Percentiles rank a stretch among this genome's conserved stretches.
Conservation (phyloP, 495 filamentous ascomycete species). For the Thermochaetoides thermophila region DNA sequence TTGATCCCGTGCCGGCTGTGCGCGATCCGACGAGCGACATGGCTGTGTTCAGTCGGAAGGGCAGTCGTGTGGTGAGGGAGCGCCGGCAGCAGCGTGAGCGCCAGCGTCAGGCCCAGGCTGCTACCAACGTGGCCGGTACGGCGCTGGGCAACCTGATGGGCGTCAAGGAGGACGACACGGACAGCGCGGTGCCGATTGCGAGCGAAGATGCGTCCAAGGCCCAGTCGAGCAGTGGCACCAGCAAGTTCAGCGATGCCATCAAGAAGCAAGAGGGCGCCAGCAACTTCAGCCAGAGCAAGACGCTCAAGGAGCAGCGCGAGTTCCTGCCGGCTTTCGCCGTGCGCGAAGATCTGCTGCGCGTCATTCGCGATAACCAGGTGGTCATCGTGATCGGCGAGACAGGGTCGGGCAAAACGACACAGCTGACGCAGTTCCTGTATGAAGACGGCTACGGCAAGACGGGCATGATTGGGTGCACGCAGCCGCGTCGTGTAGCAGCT, state of each 20-base stretch:
- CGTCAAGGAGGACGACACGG: slow-evolving; percentile 84
- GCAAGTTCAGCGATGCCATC: slow-evolving; percentile 82
- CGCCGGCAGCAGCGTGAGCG: slow-evolving; percentile 82
- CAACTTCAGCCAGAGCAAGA: slow-evolving; percentile 84
- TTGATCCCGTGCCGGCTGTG: slow-evolving; percentile 89
- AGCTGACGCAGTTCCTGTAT: slow-evolving; percentile 87
- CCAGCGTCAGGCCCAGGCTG: slow-evolving; percentile 88
- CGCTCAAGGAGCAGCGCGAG: slow-evolving; percentile 80
- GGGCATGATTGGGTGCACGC: slow-evolving; percentile 90
- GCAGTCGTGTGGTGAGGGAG: slow-evolving; percentile 85
- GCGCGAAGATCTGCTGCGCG: slow-evolving; percentile 81
- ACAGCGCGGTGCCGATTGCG: slow-evolving; percentile 65
- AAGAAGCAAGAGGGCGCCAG: slow-evolving; percentile 84
- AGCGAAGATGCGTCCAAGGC: slow-evolving; percentile 45
- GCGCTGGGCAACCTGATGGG: slow-evolving; percentile 89
- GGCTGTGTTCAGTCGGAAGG: slow-evolving; percentile 95
- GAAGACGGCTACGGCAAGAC: slow-evolving; percentile 81
- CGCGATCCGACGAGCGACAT: slow-evolving; percentile 94
- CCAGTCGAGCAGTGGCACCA: slow-evolving; percentile 36
- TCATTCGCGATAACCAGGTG: slow-evolving; percentile 95
- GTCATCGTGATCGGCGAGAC: slow-evolving; percentile 94
- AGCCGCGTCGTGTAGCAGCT: slow-evolving; percentile 86
- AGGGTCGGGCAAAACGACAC: slow-evolving; percentile 91
- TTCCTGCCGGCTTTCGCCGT: slow-evolving; percentile 95
- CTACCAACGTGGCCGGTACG: slow-evolving; percentile 86